phyloP scores from a whole-genome alignment of 129 eudicot genomes.

The Pulicaria dysenterica region DNA sequence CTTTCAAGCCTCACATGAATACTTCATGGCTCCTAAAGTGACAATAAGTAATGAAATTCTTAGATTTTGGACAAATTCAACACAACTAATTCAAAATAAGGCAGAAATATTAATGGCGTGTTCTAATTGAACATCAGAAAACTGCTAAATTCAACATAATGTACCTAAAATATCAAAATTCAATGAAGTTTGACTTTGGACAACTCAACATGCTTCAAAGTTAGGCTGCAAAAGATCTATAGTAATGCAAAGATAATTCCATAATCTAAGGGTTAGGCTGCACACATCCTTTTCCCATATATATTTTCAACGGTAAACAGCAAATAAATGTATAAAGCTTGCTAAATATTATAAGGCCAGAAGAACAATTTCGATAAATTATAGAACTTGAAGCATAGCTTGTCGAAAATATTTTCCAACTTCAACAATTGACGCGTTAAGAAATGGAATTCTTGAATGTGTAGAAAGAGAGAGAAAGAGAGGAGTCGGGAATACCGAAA shows the following conservation, averaged over 20 bases:
- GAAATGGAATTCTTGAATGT: slow-evolving; percentile 6
- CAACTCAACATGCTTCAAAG: slow-evolving; percentile 5
- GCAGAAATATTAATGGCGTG: background rate
- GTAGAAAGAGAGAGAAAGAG: background rate
- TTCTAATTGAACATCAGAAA: background rate
- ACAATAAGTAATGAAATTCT: background rate
- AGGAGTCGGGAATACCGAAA: slow-evolving; percentile 44
- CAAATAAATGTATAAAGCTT: background rate
- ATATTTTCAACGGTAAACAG: background rate
- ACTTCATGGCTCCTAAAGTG: slow-evolving; percentile 10
- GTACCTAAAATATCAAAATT: slow-evolving; percentile 12
- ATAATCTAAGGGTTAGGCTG: background rate
- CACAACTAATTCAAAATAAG: slow-evolving; percentile 5
- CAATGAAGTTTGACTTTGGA: background rate
- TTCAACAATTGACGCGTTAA: slow-evolving; percentile 21
- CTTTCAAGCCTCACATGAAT: background rate
- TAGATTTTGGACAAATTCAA: background rate
- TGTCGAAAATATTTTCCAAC: background rate
- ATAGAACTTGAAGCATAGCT: background rate
- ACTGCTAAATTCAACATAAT: background rate
- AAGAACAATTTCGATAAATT: background rate
- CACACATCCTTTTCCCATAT: background rate
- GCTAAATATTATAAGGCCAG: background rate
- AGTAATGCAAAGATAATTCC: background rate
- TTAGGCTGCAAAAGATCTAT: background rate